phyloP scores from a whole-genome alignment of 2,329 filamentous ascomycete species.

The Phialophora tarda region DNA sequence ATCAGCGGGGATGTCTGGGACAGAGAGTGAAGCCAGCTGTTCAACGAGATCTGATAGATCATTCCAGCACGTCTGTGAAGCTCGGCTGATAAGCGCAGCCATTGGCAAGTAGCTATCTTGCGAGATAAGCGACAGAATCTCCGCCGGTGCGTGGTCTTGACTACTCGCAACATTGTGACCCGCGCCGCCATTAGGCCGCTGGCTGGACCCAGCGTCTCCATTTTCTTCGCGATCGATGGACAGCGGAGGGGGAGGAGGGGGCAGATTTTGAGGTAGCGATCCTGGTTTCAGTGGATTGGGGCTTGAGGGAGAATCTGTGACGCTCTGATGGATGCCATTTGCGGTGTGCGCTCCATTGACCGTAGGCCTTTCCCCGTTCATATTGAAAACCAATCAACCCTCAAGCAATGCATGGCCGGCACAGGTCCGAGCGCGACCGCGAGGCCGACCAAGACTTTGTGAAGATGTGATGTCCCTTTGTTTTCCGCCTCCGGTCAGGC shows the following conservation, averaged over 20 bases:
- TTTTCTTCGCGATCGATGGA: constrained; percentile 19
- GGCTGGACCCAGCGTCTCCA: constrained; percentile 20
- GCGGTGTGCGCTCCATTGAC: constrained; percentile 33
- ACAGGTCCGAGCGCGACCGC: constrained; percentile 26
- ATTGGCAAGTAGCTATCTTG: constrained; percentile 63
- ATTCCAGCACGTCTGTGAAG: constrained; percentile 83
- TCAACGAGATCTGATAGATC: constrained; percentile 72
- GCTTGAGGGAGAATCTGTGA: constrained; percentile 13
- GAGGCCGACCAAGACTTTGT: constrained; percentile 17
- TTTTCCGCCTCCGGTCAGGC: constrained; percentile 5
- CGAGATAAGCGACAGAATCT: constrained; percentile 35
- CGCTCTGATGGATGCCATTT: constrained; percentile 31
- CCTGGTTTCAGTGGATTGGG: constrained; percentile 20
- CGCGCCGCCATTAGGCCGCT: constrained; percentile 5
- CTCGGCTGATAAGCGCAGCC: constrained; percentile 73
- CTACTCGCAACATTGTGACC: constrained; percentile 6
- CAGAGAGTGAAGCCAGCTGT: constrained; percentile 71
- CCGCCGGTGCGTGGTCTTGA: constrained; percentile 24
- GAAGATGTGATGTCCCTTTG: constrained; percentile 1
- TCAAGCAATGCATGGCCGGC: constrained; percentile 37
- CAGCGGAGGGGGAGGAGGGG: constrained; percentile 8
- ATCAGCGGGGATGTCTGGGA: constrained; percentile 56
- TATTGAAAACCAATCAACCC: constrained; percentile 34
- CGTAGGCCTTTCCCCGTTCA: constrained; percentile 37
- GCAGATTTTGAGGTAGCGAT: background rate